Percentiles rank a stretch among this genome's conserved stretches.
phyloP scores from a whole-genome alignment of 1,139 yeast genomes.

The Diutina sp. region DNA sequence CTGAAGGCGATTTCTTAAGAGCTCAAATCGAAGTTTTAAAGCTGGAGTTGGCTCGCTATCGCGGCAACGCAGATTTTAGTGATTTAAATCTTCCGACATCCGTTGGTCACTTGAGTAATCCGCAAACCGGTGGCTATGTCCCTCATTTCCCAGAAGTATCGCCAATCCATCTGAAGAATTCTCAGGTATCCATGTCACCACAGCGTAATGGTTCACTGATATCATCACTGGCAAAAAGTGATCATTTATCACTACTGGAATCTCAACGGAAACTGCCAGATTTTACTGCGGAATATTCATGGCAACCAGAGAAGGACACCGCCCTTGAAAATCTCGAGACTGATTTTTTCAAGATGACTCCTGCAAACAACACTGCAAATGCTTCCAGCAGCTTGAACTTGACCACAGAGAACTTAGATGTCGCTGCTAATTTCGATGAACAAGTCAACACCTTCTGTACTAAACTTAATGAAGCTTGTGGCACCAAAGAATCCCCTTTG shows the following conservation, averaged over 20 bases:
- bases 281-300: not conserved
- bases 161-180: not conserved
- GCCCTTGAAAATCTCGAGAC: not conserved
- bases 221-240: not conserved
- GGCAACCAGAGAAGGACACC: slow-evolving; percentile 11
- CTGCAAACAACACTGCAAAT: not conserved
- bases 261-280: not conserved
- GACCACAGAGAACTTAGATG: slow-evolving; percentile 5
- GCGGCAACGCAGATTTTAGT: slow-evolving; percentile 31
- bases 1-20: slow-evolving; percentile 64
- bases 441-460: slow-evolving; percentile 56
- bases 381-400: not conserved
- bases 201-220: not conserved
- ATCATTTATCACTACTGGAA: not conserved
- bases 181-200: not conserved
- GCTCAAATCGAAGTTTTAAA: slow-evolving; percentile 68
- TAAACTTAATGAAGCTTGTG: slow-evolving; percentile 71
- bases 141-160: not conserved
- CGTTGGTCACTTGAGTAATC: not conserved
- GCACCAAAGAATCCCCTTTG: slow-evolving; percentile 56
- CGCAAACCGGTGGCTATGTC: not conserved
- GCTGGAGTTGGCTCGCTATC: slow-evolving; percentile 53
- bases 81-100: slow-evolving; percentile 11
- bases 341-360: not conserved
- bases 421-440: slow-evolving; percentile 24